A percentile compares a stretch with the other conserved stretches of the same genome.
These are phyloP conservation scores for Nannochloropsis salina DNA, from an alignment of 108 stramenopile species.

Conservation along the genomic window DNA sequence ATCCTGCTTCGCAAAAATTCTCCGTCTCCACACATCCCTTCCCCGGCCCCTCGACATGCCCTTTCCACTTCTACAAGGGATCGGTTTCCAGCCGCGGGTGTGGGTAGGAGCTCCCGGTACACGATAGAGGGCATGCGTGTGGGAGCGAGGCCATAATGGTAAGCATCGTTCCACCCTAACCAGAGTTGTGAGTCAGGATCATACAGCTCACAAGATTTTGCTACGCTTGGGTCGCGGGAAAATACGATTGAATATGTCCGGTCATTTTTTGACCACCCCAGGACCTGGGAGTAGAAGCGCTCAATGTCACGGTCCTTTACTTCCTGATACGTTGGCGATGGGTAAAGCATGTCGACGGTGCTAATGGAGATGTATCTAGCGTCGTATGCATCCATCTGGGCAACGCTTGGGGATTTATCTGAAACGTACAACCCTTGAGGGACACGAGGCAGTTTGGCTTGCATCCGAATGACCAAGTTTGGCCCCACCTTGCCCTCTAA, in stretches of 20 bases:
- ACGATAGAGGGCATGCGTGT: slow-evolving; percentile 8
- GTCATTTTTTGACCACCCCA: neutral
- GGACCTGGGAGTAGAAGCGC: neutral
- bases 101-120: neutral
- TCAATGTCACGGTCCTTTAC: slow-evolving; percentile 20
- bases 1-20: neutral
- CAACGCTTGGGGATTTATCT: neutral
- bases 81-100: neutral
- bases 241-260: neutral
- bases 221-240: neutral
- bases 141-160: neutral
- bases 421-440: neutral
- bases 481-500: slow-evolving; percentile 4
- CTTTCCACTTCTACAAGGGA: neutral
- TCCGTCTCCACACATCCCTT: slow-evolving; percentile 4
- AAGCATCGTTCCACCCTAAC: neutral
- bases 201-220: slow-evolving; percentile 9
- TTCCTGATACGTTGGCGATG: neutral
- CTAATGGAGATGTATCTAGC: neutral
- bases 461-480: slow-evolving; percentile 12
- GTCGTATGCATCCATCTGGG: neutral
- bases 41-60: neutral
- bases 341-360: slow-evolving; percentile 19
- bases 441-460: neutral
- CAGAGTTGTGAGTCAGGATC: neutral